Evolutionary conservation across 495 filamentous ascomycete species (phyloP).

Genomic region (Geopyxis carbonaria): DNA sequence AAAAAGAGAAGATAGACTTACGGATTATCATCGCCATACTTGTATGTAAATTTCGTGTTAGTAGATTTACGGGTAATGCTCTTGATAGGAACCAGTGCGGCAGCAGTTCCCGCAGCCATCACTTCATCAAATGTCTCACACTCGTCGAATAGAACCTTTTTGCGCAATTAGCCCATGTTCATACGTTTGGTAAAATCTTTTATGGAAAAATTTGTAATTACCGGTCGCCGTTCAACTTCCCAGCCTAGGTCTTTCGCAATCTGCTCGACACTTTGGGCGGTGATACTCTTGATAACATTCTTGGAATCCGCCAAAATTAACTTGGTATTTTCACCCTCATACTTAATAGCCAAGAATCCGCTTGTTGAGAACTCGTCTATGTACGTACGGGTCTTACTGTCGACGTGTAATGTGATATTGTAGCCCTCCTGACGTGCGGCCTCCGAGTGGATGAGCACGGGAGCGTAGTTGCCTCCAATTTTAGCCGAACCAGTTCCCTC

Average conservation of each 20-base stretch:
- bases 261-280: conserved; percentile 49
- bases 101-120: conserved; percentile 82
- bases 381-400: conserved; percentile 58
- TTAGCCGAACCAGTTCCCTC: conserved; percentile 59
- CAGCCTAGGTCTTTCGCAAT: conserved; percentile 49
- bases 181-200: conserved; percentile 11
- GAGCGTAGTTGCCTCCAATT: conserved; percentile 67
- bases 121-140: conserved; percentile 63
- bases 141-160: conserved; percentile 41
- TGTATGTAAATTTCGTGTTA: conserved; percentile 9
- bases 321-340: conserved; percentile 39
- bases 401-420: conserved; percentile 75
- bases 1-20: background rate
- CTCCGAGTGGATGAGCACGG: conserved; percentile 64
- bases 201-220: no score
- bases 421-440: conserved; percentile 53
- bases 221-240: conserved; percentile 43
- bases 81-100: conserved; percentile 75
- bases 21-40: conserved; percentile 19
- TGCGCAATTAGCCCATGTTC: no score
- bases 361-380: conserved; percentile 84
- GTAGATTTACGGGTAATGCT: conserved; percentile 59
- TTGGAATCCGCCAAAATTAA: conserved; percentile 64
- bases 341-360: conserved; percentile 61
- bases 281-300: conserved; percentile 70